phyloP scores from a whole-genome alignment of 495 filamentous ascomycete species.

The Beverwykella pulmonaria region DNA sequence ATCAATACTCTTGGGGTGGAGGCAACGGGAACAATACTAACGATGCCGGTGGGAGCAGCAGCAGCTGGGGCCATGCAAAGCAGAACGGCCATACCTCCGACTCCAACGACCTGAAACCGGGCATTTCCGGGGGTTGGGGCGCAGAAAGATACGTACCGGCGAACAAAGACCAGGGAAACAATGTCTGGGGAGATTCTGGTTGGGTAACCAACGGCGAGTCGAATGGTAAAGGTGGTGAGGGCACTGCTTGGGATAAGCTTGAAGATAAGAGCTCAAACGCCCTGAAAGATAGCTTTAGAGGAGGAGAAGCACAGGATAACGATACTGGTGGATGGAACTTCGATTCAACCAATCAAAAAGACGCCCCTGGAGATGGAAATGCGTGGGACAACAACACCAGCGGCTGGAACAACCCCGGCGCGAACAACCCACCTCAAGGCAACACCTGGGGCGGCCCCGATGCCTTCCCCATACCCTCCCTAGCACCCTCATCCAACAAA shows the following conservation, averaged over 20 bases:
- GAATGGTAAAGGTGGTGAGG: background rate
- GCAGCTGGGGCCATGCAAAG: background rate
- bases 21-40: background rate
- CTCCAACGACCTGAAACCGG: background rate
- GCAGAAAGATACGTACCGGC: background rate
- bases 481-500: background rate
- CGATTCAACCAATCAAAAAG: no score
- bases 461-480: background rate
- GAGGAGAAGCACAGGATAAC: background rate
- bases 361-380: no score
- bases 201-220: background rate
- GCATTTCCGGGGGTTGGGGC: background rate
- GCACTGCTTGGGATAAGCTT: background rate
- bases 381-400: background rate
- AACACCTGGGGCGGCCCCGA: background rate
- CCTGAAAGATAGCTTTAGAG: background rate
- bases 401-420: background rate
- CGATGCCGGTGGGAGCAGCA: background rate
- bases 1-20: background rate
- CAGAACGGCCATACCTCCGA: background rate
- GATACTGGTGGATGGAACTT: background rate
- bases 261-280: background rate
- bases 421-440: background rate
- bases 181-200: background rate
- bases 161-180: background rate